phyloP scores from a whole-genome alignment of 2,329 filamentous ascomycete species.

The Epichloe sp. region DNA sequence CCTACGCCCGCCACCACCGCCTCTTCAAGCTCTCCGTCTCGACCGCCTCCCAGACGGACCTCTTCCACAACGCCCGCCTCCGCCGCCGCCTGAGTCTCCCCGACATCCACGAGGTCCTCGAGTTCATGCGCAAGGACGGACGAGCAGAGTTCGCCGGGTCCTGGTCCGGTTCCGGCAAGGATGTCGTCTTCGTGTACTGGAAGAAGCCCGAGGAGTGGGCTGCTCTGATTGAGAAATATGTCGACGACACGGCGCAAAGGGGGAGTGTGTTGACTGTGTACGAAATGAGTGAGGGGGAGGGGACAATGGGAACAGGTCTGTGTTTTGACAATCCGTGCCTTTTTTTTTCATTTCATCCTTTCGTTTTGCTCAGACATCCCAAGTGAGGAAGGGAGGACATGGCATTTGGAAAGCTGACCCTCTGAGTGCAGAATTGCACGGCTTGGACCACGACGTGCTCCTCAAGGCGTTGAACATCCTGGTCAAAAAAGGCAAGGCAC shows the following conservation, averaged over 20 bases:
- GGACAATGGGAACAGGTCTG: conserved; percentile 51
- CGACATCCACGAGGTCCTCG: conserved; percentile 45
- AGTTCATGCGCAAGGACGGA: conserved; percentile 45
- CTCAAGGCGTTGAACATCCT: conserved; percentile 66
- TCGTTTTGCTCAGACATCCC: background rate
- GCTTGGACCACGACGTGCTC: conserved; percentile 75
- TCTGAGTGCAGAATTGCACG: conserved; percentile 54
- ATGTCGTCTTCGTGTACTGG: conserved; percentile 70
- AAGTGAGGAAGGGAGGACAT: no score
- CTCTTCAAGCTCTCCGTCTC: conserved; percentile 61
- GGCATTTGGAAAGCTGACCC: background rate
- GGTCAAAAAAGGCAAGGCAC: conserved; percentile 83
- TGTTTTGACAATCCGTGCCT: background rate
- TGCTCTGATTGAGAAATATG: conserved; percentile 60
- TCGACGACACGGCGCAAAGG: conserved; percentile 80
- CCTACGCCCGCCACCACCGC: conserved; percentile 69
- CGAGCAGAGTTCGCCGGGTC: conserved; percentile 50
- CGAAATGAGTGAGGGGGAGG: conserved; percentile 79
- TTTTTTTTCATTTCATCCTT: no score
- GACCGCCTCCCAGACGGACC: conserved; percentile 35
- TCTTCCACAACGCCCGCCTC: conserved; percentile 46
- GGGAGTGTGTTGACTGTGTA: conserved; percentile 84
- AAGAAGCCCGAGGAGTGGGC: conserved; percentile 85
- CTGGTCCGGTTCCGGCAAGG: conserved; percentile 12
- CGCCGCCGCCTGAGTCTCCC: conserved; percentile 34